Conservation (phyloP, 164 flowering plant species). For the Magnolia kwangsiensis region DNA sequence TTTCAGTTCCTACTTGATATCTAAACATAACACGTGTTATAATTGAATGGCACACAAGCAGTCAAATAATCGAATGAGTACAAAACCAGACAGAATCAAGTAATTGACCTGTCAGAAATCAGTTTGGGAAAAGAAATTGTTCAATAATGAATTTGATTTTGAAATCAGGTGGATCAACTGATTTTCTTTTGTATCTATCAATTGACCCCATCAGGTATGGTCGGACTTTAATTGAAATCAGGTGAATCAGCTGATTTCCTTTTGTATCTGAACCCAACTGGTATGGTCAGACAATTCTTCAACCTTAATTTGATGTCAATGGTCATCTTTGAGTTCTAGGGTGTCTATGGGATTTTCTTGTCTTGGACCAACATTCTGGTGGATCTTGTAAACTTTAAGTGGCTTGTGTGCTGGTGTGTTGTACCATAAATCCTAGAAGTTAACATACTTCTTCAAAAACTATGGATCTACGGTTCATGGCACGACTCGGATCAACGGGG, state of each 20-base stretch:
- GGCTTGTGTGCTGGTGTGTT: background rate
- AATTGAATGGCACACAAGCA: conserved; percentile 1
- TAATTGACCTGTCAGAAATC: background rate
- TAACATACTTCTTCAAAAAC: background rate
- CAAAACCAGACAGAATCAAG: background rate
- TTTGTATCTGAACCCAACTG: too few relatives aligned
- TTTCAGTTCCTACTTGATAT: background rate
- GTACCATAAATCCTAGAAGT: background rate
- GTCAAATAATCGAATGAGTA: background rate
- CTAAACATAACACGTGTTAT: background rate
- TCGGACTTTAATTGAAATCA: too few relatives aligned
- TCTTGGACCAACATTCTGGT: background rate
- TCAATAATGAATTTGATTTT: background rate
- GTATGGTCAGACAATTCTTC: background rate
- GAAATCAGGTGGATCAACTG: background rate
- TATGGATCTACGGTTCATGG: too few relatives aligned
- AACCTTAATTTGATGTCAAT: background rate
- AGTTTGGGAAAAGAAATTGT: background rate
- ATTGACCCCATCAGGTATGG: background rate
- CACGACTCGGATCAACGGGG: too few relatives aligned
- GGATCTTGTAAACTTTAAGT: background rate
- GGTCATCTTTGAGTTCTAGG: background rate
- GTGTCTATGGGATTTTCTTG: background rate
- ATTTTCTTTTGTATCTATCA: background rate
- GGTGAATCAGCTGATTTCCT: too few relatives aligned